Percentiles rank a stretch among this genome's conserved stretches.
phyloP scores from a whole-genome alignment of 73 alveolate genomes.

The Paramecium pentaurelia region DNA sequence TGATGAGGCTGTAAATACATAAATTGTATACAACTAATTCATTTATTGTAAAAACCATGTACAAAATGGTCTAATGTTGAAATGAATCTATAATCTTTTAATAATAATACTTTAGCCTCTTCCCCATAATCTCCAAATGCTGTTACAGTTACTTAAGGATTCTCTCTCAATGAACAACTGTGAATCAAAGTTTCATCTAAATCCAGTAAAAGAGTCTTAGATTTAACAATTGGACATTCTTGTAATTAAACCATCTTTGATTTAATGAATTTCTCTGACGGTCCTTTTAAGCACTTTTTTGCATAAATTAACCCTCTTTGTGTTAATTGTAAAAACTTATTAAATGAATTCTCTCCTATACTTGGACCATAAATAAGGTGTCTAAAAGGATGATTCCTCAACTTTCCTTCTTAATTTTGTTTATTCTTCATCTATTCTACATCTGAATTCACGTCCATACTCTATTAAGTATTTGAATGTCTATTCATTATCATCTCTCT shows the following conservation, averaged over 20 bases:
- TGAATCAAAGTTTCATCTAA: conserved; percentile 60
- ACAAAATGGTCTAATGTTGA: conserved; percentile 87
- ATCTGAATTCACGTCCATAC: conserved; percentile 33
- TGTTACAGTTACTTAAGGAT: conserved; percentile 42
- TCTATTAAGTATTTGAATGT: neutral
- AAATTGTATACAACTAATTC: conserved; percentile 76
- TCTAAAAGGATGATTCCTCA: conserved; percentile 50
- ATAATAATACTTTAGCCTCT: conserved; percentile 19
- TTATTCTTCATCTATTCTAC: conserved; percentile 9
- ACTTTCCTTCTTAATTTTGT: neutral
- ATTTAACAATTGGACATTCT: conserved; percentile 15
- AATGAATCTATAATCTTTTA: conserved; percentile 64
- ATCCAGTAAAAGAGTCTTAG: conserved; percentile 49
- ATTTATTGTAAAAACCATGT: conserved; percentile 81
- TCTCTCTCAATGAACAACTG: conserved; percentile 52
- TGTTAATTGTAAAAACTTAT: conserved; percentile 42
- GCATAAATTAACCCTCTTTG: conserved; percentile 58
- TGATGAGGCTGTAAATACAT: conserved; percentile 92
- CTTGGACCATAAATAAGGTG: conserved; percentile 52
- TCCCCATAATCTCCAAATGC: conserved; percentile 42
- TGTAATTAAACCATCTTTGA: conserved; percentile 38
- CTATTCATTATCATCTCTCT: neutral
- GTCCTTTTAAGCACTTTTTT: conserved; percentile 60
- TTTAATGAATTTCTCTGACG: conserved; percentile 59
- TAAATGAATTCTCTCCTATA: conserved; percentile 42